Evolutionary conservation across 2,329 filamentous ascomycete species (phyloP).

Genomic region (Talaromyces sp.): DNA sequence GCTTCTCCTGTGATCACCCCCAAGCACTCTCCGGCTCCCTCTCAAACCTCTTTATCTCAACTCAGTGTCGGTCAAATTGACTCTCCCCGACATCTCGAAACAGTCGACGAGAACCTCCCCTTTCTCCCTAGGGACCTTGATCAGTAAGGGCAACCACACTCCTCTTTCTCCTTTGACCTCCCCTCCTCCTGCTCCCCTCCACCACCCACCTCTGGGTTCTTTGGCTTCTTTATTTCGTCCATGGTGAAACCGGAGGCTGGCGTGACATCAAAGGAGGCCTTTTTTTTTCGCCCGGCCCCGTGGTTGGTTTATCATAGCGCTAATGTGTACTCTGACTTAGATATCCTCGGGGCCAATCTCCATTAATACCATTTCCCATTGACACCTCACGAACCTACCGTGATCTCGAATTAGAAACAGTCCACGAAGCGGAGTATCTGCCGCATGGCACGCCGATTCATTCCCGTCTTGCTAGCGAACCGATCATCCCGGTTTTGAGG

Average conservation of each 20-base stretch:
- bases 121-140: conserved; percentile 15
- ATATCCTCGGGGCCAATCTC: conserved; percentile 35
- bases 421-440: conserved; percentile 27
- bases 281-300: neutral
- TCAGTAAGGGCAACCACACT: conserved; percentile 9
- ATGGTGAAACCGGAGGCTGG: neutral
- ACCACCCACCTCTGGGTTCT: neutral
- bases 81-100: conserved; percentile 11
- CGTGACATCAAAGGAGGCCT: neutral
- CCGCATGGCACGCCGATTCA: conserved; percentile 36
- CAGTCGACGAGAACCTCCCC: conserved; percentile 12
- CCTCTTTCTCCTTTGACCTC: conserved; percentile 1
- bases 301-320: conserved; percentile 4
- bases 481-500: conserved; percentile 59
- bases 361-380: conserved; percentile 28
- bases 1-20: conserved; percentile 41
- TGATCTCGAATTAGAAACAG: conserved; percentile 18
- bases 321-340: conserved; percentile 21
- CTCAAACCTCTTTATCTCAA: neutral
- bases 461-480: conserved; percentile 40
- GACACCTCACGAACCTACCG: conserved; percentile 23
- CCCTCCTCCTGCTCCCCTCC: neutral
- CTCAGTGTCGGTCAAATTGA: neutral
- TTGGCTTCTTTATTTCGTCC: neutral
- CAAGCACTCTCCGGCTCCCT: conserved; percentile 15